phyloP scores from a whole-genome alignment of 2,329 filamentous ascomycete species.

The Ceratocystis colombiana region DNA sequence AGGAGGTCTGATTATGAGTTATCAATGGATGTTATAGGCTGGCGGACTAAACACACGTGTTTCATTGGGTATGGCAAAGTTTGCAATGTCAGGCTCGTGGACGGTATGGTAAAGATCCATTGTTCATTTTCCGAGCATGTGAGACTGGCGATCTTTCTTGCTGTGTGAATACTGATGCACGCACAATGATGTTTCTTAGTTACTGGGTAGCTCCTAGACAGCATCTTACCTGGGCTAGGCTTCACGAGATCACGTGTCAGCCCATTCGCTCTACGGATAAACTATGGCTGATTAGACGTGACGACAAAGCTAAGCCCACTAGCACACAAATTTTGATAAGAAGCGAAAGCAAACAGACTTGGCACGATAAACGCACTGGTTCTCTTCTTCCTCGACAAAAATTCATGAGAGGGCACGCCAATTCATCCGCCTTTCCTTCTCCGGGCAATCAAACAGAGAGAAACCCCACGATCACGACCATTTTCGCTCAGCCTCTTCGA shows the following conservation, averaged over 20 bases:
- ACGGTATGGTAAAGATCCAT: conserved; percentile 50
- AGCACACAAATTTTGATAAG: neutral
- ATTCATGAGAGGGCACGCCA: neutral
- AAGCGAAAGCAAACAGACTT: too few relatives aligned
- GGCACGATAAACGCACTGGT: too few relatives aligned
- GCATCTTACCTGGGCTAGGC: neutral
- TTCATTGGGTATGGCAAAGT: conserved; percentile 44
- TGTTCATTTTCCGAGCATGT: conserved; percentile 8
- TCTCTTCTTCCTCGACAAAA: too few relatives aligned
- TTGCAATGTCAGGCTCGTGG: conserved; percentile 51
- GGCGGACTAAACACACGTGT: conserved; percentile 38
- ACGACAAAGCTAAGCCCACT: neutral
- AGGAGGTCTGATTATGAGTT: conserved; percentile 9
- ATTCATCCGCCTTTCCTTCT: neutral
- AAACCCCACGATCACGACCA: neutral
- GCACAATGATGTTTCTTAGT: neutral
- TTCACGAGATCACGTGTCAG: conserved; percentile 1
- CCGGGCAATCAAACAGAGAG: neutral
- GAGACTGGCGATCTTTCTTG: conserved; percentile 6
- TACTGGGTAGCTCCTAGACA: neutral
- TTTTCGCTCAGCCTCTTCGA: neutral
- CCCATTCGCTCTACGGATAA: neutral
- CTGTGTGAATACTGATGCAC: neutral
- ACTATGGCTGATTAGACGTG: neutral
- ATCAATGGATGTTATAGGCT: neutral